Evolutionary conservation across 2,329 filamentous ascomycete species (phyloP), one percentile per base, ranked within the genome.

Genomic region (Alternaria gaisen): DNA sequence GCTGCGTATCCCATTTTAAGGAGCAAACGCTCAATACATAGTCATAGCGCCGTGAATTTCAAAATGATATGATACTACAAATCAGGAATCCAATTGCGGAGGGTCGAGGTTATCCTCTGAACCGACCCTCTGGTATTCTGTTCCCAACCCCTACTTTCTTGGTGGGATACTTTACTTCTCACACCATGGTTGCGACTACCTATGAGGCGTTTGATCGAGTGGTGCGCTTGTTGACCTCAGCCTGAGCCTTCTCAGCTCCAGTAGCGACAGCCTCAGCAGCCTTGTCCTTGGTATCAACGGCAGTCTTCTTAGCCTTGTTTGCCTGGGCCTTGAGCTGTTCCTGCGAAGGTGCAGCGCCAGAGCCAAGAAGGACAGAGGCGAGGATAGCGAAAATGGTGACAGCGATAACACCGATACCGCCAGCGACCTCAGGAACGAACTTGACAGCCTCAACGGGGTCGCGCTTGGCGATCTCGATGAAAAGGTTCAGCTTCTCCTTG

Each of bases 401-500:
- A 46, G 90, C 78, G 66, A 93, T 79, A 68, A 90, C 91, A 75
- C 84, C 91, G 74, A 97, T 83, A 75, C 88, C 92, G 76, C 89
- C 93, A 66, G 93, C 92, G 71, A 97, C 90, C 83, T 97, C 95
- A 68, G 95, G 95, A 67, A 97, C 91, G 72, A 93, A 91, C 83
- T 92, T 92, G 83, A 94, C 83, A 54, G 94, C 94, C 82, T 93
- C 85, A 68, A 97, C 73, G 60, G 94, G 93, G 81, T 96, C 90
- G 73, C 88, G 87, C 85, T 92, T 88, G 79, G 89, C 91, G 74
- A 98, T 90, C 72, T 89, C 90, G 73, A 95, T 79, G 87, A 99
- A 99, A 66, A 96, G 88, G 72, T 96, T 90, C 64, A 96, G 80
- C 89, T 97, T 98, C 90, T 97, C 92, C 82, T 90, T 92, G 82